Base-by-base conservation (phyloP, 768 basidiomycete species). In the Mycena venus region DNA sequence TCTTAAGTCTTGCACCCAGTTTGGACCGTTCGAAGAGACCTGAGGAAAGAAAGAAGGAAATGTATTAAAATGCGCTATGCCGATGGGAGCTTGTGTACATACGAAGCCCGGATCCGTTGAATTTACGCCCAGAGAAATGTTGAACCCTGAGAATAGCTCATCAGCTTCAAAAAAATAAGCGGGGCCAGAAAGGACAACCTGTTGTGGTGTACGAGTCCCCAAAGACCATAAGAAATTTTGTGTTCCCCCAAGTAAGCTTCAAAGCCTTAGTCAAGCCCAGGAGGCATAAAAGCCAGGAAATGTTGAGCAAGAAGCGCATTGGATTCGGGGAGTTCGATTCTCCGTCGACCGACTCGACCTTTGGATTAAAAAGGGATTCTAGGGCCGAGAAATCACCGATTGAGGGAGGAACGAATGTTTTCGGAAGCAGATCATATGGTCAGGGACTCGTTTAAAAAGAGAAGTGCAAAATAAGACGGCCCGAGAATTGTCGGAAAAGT, bases 201-300 rank as follows among this genome's bases (percentile, higher is more conserved):
- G 88, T 87, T 5, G 89, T 83, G 1, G 90, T 90, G 79, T 92
- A 92, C 0, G 90, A 92, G 76, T 92, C 91, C 12, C 91, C 92
- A 75, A 92, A 92, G 2, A 88, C 85, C 74, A 93, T 90, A 62
- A 92, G 76, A 77, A 86, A 91, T 74, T 91, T 81, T 6, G 88
- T 92, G 17, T 84, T 83, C 15, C 83, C 85, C 91, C 91, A 92
- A 9, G 88, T 85, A 3, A 89, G 82, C 63, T 80, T 80, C 7
- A n/a, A n/a, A n/a, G 83, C 80, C 25, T 77, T 72, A 23, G 75
- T 64, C 25, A 75, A 27, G 14, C 23, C 34, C 11, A 29, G 2
- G 62, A 63, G 49, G 19, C 32, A 72, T 15, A 34, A 29, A 15
- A 72, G 42, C 19, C 40, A 58, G 6, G 47, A 51, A 19, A 69